phyloP scores from a whole-genome alignment of 345 rosid genomes.

The Hibiscus tridactylites region DNA sequence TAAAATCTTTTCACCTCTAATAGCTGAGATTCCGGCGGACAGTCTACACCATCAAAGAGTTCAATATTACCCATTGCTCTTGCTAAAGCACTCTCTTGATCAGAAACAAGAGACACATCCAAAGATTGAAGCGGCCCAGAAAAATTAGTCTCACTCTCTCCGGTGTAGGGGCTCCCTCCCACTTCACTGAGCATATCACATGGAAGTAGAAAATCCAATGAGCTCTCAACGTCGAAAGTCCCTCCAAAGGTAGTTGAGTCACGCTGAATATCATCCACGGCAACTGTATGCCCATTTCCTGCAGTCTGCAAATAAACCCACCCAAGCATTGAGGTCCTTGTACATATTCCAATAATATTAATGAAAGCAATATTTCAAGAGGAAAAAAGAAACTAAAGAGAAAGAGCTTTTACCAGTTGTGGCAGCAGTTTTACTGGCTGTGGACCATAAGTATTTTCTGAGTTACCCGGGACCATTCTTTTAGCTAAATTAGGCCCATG shows the following conservation, averaged over 20 bases:
- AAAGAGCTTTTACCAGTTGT: conserved; percentile 27
- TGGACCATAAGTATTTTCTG: conserved; percentile 3
- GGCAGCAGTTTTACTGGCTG: conserved; percentile 11
- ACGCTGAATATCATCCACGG: conserved; percentile 12
- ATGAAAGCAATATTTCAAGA: neutral
- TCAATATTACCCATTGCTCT: conserved; percentile 25
- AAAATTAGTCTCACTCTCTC: conserved; percentile 16
- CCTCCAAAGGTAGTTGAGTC: conserved; percentile 15
- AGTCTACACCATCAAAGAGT: conserved; percentile 18
- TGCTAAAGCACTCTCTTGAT: conserved; percentile 17
- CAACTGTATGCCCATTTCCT: conserved; percentile 11
- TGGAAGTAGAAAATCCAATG: conserved; percentile 24
- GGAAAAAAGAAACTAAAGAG: neutral
- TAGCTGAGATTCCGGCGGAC: conserved; percentile 11
- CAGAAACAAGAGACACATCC: conserved; percentile 17
- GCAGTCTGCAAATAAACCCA: conserved; percentile 20
- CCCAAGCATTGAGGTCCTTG: conserved; percentile 12
- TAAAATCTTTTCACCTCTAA: conserved; percentile 15
- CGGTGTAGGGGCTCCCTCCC: conserved; percentile 13
- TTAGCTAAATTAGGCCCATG: conserved; percentile 1
- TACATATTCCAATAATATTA: conserved; percentile 7
- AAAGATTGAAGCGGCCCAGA: conserved; percentile 16
- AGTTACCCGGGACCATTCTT: conserved; percentile 8
- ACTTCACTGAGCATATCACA: conserved; percentile 24
- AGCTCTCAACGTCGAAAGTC: conserved; percentile 27